phyloP scores from a whole-genome alignment of 1,284 basidiomycete species.

The Rhodotorula sp. region DNA sequence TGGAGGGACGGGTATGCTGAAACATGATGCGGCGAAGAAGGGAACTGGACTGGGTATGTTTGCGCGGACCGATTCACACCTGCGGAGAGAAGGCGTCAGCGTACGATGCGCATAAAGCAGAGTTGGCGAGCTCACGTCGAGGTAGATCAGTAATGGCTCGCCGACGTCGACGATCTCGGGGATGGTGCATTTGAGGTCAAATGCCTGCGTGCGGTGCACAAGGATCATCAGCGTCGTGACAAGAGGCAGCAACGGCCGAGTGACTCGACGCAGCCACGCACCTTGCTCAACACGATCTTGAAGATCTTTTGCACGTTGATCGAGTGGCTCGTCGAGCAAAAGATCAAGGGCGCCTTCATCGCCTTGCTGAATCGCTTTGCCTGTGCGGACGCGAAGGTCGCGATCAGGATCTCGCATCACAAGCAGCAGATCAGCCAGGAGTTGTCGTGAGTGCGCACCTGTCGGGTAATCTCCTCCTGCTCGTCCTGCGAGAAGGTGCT shows the following conservation, averaged over 20 bases:
- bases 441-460: slow-evolving; percentile 57
- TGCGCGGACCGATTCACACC: neutral
- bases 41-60: too few species aligned
- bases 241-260: neutral
- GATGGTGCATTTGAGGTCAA: slow-evolving; percentile 90
- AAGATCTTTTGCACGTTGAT: slow-evolving; percentile 99
- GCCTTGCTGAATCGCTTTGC: slow-evolving; percentile 95
- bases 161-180: slow-evolving; percentile 94
- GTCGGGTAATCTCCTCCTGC: slow-evolving; percentile 98
- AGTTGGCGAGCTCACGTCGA: slow-evolving; percentile 63
- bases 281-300: slow-evolving; percentile 87
- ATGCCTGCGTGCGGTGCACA: slow-evolving; percentile 56
- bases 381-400: slow-evolving; percentile 52
- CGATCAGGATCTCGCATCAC: neutral
- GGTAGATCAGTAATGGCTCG: slow-evolving; percentile 87
- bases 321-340: slow-evolving; percentile 94
- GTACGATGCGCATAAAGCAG: neutral
- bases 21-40: too few species aligned
- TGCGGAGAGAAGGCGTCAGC: neutral
- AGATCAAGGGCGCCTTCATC: slow-evolving; percentile 97
- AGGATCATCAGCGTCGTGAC: too few species aligned
- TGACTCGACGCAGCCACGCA: slow-evolving; percentile 6
- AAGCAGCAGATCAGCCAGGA: neutral
- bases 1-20: too few species aligned
- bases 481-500: slow-evolving; percentile 93